Base-by-base conservation (phyloP, 805 yeast species). In the Tetrapisispora phaffii region DNA sequence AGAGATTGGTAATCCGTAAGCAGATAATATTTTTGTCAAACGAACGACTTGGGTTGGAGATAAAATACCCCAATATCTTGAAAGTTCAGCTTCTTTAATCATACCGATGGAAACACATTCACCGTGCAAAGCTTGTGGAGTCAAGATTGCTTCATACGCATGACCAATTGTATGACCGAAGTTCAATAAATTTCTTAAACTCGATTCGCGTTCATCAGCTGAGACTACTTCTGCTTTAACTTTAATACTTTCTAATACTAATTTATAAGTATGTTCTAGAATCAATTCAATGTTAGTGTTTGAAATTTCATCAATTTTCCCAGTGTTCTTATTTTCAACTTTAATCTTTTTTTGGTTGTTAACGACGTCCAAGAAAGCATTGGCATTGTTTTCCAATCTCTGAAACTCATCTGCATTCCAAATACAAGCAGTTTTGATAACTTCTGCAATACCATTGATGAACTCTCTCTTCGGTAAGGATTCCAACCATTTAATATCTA, bases 81-180 rank as follows among this genome's bases (percentile, higher is more conserved):
- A 75, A 51, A 93, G 73, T 66, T 93, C 98, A 4, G 97, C 97
- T 66, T 93, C 98, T 57, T 80, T 76, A 29, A 93, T 81, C 76
- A 88, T 84, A 51, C 98, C 98, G 49, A 93, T 76, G n/a, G 97
- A 75, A n/a, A 93, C 98, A 74, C 98, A 93, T 67, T 93, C 98
- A 48, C 98, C 98, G 59, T 93, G 98, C 38, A 93, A 74, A 21
- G 95, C 93, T 64, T 89, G 87, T 8, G 98, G 98, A 4, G 97
- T 89, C 50, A 93, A 72, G 31, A 93, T 80, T n/a, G 98, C 97
- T 70, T 93, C 98, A 52, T 84, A 88, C 19, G 98, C 98, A 64
- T 93, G 98, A 38, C 98, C 98, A 56, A 93, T 89, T 24, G 96
- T 78, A 65, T 93, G 98, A 31, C 98, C 98, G 61, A 90, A 93